These are phyloP conservation scores for Nakaseomyces sp. DNA, from an alignment of 1,139 yeast genomes.

Conservation along the genomic window DNA sequence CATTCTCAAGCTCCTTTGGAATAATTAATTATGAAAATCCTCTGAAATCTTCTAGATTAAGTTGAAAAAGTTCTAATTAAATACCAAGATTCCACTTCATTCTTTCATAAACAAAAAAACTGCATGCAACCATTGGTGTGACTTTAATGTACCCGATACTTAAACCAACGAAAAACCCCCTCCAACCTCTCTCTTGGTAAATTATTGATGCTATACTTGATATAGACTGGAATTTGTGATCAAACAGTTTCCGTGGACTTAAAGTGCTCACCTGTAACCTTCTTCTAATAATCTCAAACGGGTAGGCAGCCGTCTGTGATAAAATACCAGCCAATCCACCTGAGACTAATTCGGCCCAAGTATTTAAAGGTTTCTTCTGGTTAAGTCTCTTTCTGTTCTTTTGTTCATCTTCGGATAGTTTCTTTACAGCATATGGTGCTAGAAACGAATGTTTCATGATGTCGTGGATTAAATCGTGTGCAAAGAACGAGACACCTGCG, in stretches of 20 bases:
- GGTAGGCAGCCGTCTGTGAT: slow-evolving; percentile 95
- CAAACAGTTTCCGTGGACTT: slow-evolving; percentile 37
- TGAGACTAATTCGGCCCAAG: slow-evolving; percentile 88
- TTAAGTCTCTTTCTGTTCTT: slow-evolving; percentile 14
- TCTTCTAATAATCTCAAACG: slow-evolving; percentile 89
- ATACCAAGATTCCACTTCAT: slow-evolving; percentile 62
- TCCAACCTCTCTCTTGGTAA: slow-evolving; percentile 61
- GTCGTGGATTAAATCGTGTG: slow-evolving; percentile 88
- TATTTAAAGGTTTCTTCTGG: slow-evolving; percentile 54
- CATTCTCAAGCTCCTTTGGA: too few species aligned
- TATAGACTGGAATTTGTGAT: slow-evolving; percentile 39
- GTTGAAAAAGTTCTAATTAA: slow-evolving; percentile 20
- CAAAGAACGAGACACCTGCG: slow-evolving; percentile 94
- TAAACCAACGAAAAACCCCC: slow-evolving; percentile 88
- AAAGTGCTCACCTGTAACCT: slow-evolving; percentile 95
- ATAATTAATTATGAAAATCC: too few species aligned
- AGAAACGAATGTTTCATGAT: slow-evolving; percentile 53
- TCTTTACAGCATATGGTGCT: slow-evolving; percentile 47
- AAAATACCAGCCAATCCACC: slow-evolving; percentile 94
- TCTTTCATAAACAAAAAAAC: slow-evolving; percentile 89
- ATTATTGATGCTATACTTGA: slow-evolving; percentile 39
- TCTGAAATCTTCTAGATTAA: too few species aligned
- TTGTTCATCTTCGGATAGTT: slow-evolving; percentile 20
- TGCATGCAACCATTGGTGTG: slow-evolving; percentile 95
- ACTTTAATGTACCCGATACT: slow-evolving; percentile 93